Evolutionary conservation across 1,139 yeast species (phyloP).

Genomic region (Hyphopichia buzzinii): DNA sequence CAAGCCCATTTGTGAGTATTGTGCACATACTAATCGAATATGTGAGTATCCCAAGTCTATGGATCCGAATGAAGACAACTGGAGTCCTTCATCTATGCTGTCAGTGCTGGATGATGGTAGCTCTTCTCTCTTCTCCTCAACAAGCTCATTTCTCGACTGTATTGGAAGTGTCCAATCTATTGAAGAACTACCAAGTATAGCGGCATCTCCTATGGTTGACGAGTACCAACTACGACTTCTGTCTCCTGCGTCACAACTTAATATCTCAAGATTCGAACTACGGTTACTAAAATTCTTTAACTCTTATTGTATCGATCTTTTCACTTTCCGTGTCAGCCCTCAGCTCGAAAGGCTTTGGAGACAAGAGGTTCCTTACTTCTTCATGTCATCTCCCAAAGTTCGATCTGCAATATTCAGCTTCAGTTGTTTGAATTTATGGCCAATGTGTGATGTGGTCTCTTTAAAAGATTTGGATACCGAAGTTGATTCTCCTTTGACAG

Average conservation of each 20-base stretch:
- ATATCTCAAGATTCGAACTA: conserved; percentile 28
- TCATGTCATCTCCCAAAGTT: conserved; percentile 20
- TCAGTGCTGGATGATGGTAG: no score
- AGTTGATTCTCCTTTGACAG: conserved; percentile 6
- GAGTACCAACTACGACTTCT: background rate
- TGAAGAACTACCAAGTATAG: background rate
- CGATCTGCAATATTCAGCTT: conserved; percentile 23
- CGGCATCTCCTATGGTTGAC: background rate
- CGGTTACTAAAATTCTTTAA: conserved; percentile 30
- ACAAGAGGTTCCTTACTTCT: conserved; percentile 23
- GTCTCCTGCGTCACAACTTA: conserved; percentile 14
- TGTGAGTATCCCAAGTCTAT: conserved; percentile 25
- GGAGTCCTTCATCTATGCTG: no score
- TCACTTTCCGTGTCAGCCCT: conserved; percentile 21
- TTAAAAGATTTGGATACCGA: conserved; percentile 6
- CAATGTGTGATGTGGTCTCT: conserved; percentile 12
- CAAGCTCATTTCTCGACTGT: no score
- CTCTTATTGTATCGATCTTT: conserved; percentile 22
- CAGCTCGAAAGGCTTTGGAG: conserved; percentile 27
- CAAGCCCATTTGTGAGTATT: conserved; percentile 38
- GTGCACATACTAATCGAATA: conserved; percentile 27
- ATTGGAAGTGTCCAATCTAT: no score
- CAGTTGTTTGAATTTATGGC: conserved; percentile 20
- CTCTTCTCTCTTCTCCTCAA: no score
- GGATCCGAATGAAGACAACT: no score